Conservation (phyloP, 1,139 yeast species). For the Diutina neorugosa region DNA sequence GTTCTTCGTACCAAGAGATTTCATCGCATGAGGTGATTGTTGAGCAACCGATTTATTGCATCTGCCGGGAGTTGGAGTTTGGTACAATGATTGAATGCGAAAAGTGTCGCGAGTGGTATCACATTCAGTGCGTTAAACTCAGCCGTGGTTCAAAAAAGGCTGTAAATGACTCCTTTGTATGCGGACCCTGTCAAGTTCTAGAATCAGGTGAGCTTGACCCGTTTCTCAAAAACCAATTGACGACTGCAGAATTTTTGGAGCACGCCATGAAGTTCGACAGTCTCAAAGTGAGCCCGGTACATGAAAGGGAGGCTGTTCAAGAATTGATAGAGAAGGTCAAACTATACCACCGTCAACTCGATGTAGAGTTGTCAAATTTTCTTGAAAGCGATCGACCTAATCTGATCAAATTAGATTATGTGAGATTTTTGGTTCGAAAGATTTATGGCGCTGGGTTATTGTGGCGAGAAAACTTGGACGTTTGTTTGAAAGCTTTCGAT, state of each 20-base stretch:
- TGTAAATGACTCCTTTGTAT: conserved; percentile 34
- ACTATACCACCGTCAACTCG: conserved; percentile 8
- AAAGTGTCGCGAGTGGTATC: conserved; percentile 72
- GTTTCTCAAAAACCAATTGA: conserved; percentile 11
- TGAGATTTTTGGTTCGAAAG: conserved; percentile 20
- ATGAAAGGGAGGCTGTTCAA: conserved; percentile 21
- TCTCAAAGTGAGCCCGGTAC: conserved; percentile 26
- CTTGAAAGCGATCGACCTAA: conserved; percentile 7
- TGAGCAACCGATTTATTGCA: conserved; percentile 35
- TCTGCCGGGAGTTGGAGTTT: conserved; percentile 57
- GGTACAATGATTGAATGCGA: conserved; percentile 79
- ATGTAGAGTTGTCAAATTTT: conserved; percentile 10
- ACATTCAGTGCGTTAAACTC: conserved; percentile 50
- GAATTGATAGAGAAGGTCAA: conserved; percentile 11
- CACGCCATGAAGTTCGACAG: conserved; percentile 18
- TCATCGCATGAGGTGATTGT: conserved; percentile 7
- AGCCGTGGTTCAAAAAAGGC: conserved; percentile 17
- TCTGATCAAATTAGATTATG: conserved; percentile 14
- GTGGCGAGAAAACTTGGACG: conserved; percentile 11
- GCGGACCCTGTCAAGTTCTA: conserved; percentile 50
- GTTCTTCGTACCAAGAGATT: conserved; percentile 8
- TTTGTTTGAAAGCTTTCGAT: not conserved
- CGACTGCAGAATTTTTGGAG: conserved; percentile 11
- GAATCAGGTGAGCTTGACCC: conserved; percentile 12
- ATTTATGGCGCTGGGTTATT: conserved; percentile 22